A percentile compares a stretch with the other conserved stretches of the same genome.
Evolutionary conservation across 169 alveolate species (phyloP).

Genomic region (Pseudocohnilembus persalinus): DNA sequence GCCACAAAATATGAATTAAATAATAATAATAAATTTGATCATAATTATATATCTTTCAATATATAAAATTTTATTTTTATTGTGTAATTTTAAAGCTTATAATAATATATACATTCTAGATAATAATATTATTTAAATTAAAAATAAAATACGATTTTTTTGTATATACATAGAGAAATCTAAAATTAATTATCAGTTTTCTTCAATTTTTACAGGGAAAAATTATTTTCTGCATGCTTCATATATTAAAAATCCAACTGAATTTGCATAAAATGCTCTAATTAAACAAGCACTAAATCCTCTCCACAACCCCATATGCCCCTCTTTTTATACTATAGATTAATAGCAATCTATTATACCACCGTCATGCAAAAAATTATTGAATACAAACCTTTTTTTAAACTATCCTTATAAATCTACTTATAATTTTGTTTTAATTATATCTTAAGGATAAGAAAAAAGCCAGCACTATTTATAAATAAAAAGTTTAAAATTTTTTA

Average conservation of each 20-base stretch:
- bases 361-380: conserved; percentile 58
- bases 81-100: too few relatives aligned
- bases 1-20: too few relatives aligned
- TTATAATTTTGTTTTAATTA: conserved; percentile 66
- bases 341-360: conserved; percentile 55
- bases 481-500: too few relatives aligned
- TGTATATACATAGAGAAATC: too few relatives aligned
- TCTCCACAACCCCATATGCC: conserved; percentile 65
- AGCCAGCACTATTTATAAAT: conserved; percentile 55
- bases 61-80: too few relatives aligned
- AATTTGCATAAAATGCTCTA: conserved; percentile 70
- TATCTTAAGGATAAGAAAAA: conserved; percentile 73
- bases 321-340: conserved; percentile 42
- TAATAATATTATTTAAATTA: too few relatives aligned
- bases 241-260: conserved; percentile 72
- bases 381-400: conserved; percentile 5
- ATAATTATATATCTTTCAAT: too few relatives aligned
- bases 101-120: too few relatives aligned
- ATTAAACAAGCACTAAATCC: conserved; percentile 74
- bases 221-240: conserved; percentile 45
- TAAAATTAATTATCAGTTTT: too few relatives aligned
- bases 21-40: too few relatives aligned
- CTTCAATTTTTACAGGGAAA: too few relatives aligned
- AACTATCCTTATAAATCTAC: conserved; percentile 26
- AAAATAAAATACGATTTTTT: too few relatives aligned